A percentile compares a stretch with the other conserved stretches of the same genome.
phyloP scores from a whole-genome alignment of 2,329 filamentous ascomycete species.

The Hypocreales sp. region DNA sequence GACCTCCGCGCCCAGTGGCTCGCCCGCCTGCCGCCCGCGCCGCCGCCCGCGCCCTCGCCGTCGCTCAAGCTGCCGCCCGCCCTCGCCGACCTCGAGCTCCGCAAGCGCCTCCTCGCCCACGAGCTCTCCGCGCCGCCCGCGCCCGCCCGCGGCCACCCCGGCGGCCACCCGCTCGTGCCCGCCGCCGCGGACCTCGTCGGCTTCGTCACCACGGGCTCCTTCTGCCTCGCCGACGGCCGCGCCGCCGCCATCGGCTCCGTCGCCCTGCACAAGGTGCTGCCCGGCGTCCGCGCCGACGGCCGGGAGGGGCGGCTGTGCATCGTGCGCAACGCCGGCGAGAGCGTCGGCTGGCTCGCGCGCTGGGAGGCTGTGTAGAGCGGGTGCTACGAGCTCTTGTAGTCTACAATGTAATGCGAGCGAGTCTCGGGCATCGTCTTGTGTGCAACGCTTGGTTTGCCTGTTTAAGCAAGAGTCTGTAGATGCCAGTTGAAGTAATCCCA shows the following conservation, averaged over 20 bases:
- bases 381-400: no score
- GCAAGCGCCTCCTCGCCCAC: conserved; percentile 28
- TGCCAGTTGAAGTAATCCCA: no score
- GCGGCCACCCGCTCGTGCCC: conserved; percentile 55
- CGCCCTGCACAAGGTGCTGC: conserved; percentile 39
- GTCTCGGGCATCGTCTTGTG: no score
- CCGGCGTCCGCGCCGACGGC: conserved; percentile 11
- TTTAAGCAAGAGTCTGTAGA: no score
- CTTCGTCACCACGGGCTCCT: conserved; percentile 79
- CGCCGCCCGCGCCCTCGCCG: not conserved
- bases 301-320: conserved; percentile 51
- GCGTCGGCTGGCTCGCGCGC: conserved; percentile 58
- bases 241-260: conserved; percentile 64
- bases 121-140: conserved; percentile 26
- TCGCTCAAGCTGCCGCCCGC: no score
- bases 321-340: conserved; percentile 67
- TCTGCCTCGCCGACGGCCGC: conserved; percentile 60
- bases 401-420: no score
- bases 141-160: conserved; percentile 1
- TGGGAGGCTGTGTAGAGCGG: conserved; percentile 55
- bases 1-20: conserved; percentile 60
- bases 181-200: conserved; percentile 64
- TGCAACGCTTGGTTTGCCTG: no score
- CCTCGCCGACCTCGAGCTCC: conserved; percentile 13
- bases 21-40: conserved; percentile 24